These are phyloP conservation scores for Chamaenerion angustifolium DNA, from an alignment of 345 rosid genomes.

Conservation along the genomic window DNA sequence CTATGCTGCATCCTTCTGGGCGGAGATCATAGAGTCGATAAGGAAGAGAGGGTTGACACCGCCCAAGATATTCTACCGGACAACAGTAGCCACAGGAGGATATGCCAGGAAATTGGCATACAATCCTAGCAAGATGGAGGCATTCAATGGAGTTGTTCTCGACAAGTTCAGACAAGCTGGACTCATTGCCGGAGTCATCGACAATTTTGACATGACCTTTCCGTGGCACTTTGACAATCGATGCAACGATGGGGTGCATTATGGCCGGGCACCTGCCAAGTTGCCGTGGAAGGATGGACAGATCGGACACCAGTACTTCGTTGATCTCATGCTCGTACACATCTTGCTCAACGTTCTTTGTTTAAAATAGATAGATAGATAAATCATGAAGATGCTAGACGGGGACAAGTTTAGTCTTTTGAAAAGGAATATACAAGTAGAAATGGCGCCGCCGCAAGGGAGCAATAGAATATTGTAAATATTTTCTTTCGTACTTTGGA, in stretches of 20 bases:
- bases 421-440: no score
- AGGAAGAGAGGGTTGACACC: slow-evolving; percentile 42
- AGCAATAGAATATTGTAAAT: no score
- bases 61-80: slow-evolving; percentile 57
- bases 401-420: no score
- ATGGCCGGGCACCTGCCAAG: slow-evolving; percentile 77
- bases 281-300: slow-evolving; percentile 83
- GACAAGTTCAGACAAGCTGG: slow-evolving; percentile 60
- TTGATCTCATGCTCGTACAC: slow-evolving; percentile 82
- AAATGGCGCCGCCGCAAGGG: no score
- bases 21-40: slow-evolving; percentile 44
- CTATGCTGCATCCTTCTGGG: slow-evolving; percentile 68
- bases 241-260: slow-evolving; percentile 88
- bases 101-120: slow-evolving; percentile 59
- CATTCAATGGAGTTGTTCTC: slow-evolving; percentile 48
- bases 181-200: slow-evolving; percentile 54
- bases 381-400: no score
- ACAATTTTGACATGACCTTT: slow-evolving; percentile 79
- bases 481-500: no score
- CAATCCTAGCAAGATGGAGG: slow-evolving; percentile 90
- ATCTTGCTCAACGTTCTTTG: slow-evolving; percentile 68
- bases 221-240: slow-evolving; percentile 94
- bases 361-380: not conserved
- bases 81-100: slow-evolving; percentile 78
- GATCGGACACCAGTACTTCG: slow-evolving; percentile 94